These are phyloP conservation scores for Cupressus sempervirens DNA, from an alignment of 75 land plant genomes.

Conservation along the genomic window DNA sequence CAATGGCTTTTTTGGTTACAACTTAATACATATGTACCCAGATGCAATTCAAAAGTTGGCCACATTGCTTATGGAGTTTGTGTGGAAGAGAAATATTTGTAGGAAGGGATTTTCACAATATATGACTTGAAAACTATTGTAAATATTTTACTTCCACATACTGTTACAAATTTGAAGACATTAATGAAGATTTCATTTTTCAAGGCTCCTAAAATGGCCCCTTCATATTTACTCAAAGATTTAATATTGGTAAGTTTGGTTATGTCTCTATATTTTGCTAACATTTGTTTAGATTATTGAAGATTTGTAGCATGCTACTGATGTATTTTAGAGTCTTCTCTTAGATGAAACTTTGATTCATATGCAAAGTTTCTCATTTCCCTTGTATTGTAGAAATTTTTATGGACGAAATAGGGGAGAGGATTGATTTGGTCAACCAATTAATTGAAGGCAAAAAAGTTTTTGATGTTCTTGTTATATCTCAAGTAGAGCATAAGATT, in stretches of 20 bases:
- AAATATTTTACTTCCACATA: constrained; percentile 49
- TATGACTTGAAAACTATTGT: constrained; percentile 44
- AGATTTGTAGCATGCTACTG: background rate
- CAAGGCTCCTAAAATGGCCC: constrained; percentile 25
- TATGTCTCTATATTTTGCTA: too few species aligned
- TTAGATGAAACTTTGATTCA: background rate
- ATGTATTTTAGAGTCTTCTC: background rate
- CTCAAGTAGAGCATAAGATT: constrained; percentile 24
- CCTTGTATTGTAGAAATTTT: constrained; percentile 30
- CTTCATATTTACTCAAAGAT: constrained; percentile 49
- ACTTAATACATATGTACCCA: constrained; percentile 53
- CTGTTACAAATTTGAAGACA: constrained; percentile 34
- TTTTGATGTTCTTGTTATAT: constrained; percentile 43
- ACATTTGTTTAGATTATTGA: background rate
- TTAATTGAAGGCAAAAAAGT: constrained; percentile 28
- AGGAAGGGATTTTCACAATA: constrained; percentile 49
- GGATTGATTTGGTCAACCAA: constrained; percentile 28
- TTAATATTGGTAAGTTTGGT: constrained; percentile 54
- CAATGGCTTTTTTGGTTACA: constrained; percentile 72
- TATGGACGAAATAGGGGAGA: constrained; percentile 35
- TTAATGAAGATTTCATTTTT: constrained; percentile 30
- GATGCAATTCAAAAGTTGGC: constrained; percentile 49
- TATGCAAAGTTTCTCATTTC: constrained; percentile 10
- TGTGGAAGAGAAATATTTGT: constrained; percentile 58
- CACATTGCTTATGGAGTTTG: constrained; percentile 71